Conservation (phyloP, 2,329 filamentous ascomycete species). For the Chaetomium strumarium region DNA sequence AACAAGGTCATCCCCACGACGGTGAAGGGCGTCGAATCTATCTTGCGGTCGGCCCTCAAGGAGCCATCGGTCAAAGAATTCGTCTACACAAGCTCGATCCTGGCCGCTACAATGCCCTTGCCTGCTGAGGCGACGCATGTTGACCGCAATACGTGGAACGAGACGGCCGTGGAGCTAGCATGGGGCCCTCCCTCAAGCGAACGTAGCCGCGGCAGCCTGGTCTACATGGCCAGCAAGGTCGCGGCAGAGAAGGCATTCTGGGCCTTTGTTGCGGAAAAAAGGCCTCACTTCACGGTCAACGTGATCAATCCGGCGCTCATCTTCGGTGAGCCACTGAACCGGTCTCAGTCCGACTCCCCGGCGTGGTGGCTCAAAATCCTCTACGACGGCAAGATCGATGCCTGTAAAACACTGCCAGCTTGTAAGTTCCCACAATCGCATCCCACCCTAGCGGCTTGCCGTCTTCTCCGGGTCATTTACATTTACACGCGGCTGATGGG, state of each 20-base stretch:
- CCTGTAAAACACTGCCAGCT: background rate
- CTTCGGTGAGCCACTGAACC: conserved; percentile 6
- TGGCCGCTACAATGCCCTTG: conserved; percentile 20
- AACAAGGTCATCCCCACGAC: conserved; percentile 34
- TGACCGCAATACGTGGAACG: background rate
- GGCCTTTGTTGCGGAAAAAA: conserved; percentile 15
- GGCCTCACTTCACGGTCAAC: conserved; percentile 20
- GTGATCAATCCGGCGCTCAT: conserved; percentile 5
- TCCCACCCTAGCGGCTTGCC: too few relatives aligned
- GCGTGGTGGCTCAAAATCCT: too few relatives aligned
- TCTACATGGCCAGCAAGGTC: background rate
- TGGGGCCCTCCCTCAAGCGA: background rate
- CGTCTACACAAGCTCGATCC: conserved; percentile 35
- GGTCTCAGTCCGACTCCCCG: background rate
- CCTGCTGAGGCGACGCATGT: background rate
- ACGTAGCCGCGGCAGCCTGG: background rate
- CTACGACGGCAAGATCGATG: background rate
- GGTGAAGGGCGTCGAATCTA: conserved; percentile 26
- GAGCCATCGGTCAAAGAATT: conserved; percentile 35
- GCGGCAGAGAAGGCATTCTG: conserved; percentile 3
- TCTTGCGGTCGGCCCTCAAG: conserved; percentile 32
- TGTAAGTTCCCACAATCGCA: conserved; percentile 15
- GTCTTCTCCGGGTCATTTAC: too few relatives aligned
- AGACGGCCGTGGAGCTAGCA: background rate
- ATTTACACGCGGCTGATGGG: background rate